These are phyloP conservation scores for Hymenoscyphus albidus DNA, from an alignment of 2,329 filamentous ascomycete species.

Conservation along the genomic window DNA sequence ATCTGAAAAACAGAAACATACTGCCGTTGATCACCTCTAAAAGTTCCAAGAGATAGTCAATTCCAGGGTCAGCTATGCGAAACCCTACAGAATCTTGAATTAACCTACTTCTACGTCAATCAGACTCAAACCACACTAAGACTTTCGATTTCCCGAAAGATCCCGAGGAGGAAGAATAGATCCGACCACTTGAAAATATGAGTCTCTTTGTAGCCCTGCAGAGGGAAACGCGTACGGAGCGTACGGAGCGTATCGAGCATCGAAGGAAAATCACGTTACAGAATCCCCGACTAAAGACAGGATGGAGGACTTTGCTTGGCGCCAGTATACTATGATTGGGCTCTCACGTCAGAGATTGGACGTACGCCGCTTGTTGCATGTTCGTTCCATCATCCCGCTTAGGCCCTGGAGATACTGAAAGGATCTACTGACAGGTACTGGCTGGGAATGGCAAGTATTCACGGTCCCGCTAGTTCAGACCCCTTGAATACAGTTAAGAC, in stretches of 20 bases:
- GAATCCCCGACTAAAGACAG: neutral
- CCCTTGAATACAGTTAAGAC: neutral
- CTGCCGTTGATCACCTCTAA: neutral
- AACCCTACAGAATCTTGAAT: neutral
- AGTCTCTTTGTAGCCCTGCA: neutral
- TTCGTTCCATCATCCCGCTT: conserved; percentile 17
- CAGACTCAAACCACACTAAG: neutral
- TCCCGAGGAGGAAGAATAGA: neutral
- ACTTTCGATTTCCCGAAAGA: neutral
- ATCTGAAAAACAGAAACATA: too few species aligned
- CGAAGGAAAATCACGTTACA: conserved; percentile 4
- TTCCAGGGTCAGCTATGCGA: neutral
- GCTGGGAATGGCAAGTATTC: conserved; percentile 11
- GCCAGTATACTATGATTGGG: conserved; percentile 9
- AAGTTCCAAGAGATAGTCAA: neutral
- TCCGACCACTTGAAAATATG: neutral
- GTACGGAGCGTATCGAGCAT: neutral
- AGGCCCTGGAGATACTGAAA: conserved; percentile 9
- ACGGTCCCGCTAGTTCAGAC: conserved; percentile 1
- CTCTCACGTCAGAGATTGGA: conserved; percentile 6
- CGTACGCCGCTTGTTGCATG: conserved; percentile 16
- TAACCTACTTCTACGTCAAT: too few species aligned
- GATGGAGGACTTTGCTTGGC: conserved; percentile 3
- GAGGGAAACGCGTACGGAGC: neutral
- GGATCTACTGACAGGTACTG: conserved; percentile 4